Percentiles rank a stretch among this genome's conserved stretches.
phyloP scores from a whole-genome alignment of 805 yeast species.

The Candida railenensis region DNA sequence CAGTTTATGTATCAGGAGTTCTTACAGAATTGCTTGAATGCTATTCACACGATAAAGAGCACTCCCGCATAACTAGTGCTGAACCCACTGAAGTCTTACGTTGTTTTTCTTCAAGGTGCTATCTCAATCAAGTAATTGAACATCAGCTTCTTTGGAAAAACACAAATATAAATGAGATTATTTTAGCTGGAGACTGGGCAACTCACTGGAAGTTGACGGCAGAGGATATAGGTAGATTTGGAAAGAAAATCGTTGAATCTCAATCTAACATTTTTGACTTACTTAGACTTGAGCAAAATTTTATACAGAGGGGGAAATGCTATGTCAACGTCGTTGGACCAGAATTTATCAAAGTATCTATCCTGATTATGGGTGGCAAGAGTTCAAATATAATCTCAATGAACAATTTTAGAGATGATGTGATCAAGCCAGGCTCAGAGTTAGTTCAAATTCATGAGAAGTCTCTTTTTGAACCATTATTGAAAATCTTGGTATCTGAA shows the following conservation, averaged over 20 bases:
- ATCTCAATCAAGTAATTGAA: conserved; percentile 29
- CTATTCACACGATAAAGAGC: conserved; percentile 35
- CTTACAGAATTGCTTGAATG: conserved; percentile 46
- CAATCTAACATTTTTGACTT: conserved; percentile 79
- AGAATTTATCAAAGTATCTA: conserved; percentile 32
- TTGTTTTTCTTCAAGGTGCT: conserved; percentile 39
- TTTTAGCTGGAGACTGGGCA: conserved; percentile 56
- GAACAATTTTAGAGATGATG: conserved; percentile 56
- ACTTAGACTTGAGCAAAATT: conserved; percentile 67
- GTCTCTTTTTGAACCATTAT: conserved; percentile 55
- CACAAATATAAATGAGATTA: conserved; percentile 24
- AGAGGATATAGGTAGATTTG: conserved; percentile 52
- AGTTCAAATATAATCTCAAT: conserved; percentile 16
- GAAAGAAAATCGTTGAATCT: conserved; percentile 52
- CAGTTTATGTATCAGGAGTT: conserved; percentile 34
- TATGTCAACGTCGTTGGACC: conserved; percentile 52
- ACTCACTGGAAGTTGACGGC: conserved; percentile 62
- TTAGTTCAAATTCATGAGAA: conserved; percentile 56
- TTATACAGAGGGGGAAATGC: conserved; percentile 63
- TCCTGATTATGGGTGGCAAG: conserved; percentile 16
- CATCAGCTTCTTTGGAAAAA: conserved; percentile 23
- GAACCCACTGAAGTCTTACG: conserved; percentile 13
- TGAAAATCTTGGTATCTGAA: conserved; percentile 53
- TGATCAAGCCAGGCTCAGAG: conserved; percentile 56
- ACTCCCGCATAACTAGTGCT: conserved; percentile 7